Evolutionary conservation across 331 rosid genomes (phyloP), one percentile per base, ranked within the genome.

Genomic region (Acacia pycnantha): DNA sequence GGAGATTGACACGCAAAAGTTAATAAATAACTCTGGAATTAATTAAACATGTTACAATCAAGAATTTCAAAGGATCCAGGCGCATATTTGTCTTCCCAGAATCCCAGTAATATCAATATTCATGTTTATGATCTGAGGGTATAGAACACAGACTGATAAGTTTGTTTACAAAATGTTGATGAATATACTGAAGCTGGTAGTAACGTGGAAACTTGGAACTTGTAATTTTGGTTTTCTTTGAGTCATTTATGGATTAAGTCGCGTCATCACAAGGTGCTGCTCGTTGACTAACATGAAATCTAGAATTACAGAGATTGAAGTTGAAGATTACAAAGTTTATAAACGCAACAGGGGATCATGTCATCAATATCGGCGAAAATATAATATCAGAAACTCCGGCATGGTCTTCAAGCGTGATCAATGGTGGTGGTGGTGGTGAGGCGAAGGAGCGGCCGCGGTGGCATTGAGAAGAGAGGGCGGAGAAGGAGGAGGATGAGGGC

Each of bases 381-480:
- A 37, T 3, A 37, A 67, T 12, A 62, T 62, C 37, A 62, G 21
- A 27, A 59, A 10, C 33, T 59, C 66, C 18, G 66, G 35, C 66
- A 59, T 2, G 0, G 31, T 10, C 33, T 53, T 21, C 61, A 21
- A 14, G 66, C 29, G 14, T 11, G 35, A 59, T 59, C 35, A 24
- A 2, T 59, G 31, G 65, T 79, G 86, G 81, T 76, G 85, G 26
- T 53, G 89, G 81, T 76, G 87, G 26, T 44, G 83, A 1, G 87
- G 87, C 0, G 89, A 77, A 21, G 90, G 90, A 31, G 90, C 79
- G 74, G 84, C 84, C 12, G 4, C 50, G 50, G 90, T 87, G 78
- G 90, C 86, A 16, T 87, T 87, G 1, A 87, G 74, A n/a, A 61
- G 84, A 3, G 47, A 16, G 5, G 71, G 77, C 0, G 67, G 70